These are phyloP conservation scores for Penicillium sp. DNA, from an alignment of 2,329 filamentous ascomycete species.

Conservation along the genomic window DNA sequence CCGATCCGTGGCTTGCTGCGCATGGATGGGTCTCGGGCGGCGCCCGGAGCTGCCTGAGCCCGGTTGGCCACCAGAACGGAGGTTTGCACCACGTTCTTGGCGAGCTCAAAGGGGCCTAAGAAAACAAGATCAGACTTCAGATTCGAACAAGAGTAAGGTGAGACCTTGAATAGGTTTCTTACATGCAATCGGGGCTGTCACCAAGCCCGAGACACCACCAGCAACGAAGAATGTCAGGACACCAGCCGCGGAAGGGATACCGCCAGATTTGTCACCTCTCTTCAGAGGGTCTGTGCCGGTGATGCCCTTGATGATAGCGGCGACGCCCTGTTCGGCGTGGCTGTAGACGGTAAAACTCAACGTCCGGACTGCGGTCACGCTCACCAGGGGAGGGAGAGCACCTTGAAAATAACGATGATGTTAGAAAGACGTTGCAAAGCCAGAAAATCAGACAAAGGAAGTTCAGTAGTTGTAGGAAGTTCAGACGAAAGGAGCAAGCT, in stretches of 20 bases:
- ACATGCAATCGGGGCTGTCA: slow-evolving; percentile 49
- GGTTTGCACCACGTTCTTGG: slow-evolving; percentile 53
- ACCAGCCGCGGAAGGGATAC: slow-evolving; percentile 44
- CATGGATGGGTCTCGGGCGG: slow-evolving; percentile 36
- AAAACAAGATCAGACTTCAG: slow-evolving; percentile 4
- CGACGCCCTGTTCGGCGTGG: slow-evolving; percentile 44
- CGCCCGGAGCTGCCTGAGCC: slow-evolving; percentile 40
- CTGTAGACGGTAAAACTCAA: slow-evolving; percentile 52
- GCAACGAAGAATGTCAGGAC: slow-evolving; percentile 47
- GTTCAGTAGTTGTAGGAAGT: neutral
- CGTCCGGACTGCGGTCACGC: slow-evolving; percentile 49
- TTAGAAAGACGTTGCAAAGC: neutral
- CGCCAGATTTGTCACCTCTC: slow-evolving; percentile 46
- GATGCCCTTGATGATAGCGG: slow-evolving; percentile 40
- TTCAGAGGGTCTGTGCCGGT: slow-evolving; percentile 46
- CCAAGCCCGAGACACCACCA: slow-evolving; percentile 46
- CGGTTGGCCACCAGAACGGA: slow-evolving; percentile 50
- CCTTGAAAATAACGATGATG: slow-evolving; percentile 31
- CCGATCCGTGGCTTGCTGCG: slow-evolving; percentile 44
- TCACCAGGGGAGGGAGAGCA: slow-evolving; percentile 48
- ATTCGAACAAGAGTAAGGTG: neutral
- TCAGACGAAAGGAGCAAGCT: neutral
- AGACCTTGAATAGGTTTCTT: slow-evolving; percentile 18
- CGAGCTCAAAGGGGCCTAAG: slow-evolving; percentile 50
- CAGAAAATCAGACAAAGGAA: neutral